Percentiles rank a stretch among this genome's conserved stretches.
Conservation (phyloP, 306 rosid species). For the Benincasa hispida region DNA sequence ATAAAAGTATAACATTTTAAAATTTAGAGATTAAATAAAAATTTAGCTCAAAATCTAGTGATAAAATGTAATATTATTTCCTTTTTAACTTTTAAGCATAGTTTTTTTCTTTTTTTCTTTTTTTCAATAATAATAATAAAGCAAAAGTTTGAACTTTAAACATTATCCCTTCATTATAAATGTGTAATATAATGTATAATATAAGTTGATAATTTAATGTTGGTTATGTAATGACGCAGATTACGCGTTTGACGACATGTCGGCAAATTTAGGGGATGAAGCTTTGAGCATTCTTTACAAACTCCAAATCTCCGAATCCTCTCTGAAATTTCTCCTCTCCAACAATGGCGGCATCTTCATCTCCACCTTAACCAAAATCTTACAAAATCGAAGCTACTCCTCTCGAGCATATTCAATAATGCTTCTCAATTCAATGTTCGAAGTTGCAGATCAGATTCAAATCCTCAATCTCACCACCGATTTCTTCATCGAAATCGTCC, state of each 20-base stretch:
- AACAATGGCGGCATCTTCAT: slow-evolving; percentile 11
- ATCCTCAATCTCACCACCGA: slow-evolving; percentile 22
- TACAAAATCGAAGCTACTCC: slow-evolving; percentile 11
- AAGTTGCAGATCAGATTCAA: slow-evolving; percentile 5
- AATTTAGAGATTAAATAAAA: too few species aligned
- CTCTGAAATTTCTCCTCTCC: neutral
- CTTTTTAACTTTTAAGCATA: too few species aligned
- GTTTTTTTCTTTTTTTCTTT: too few species aligned
- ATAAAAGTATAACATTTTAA: too few species aligned
- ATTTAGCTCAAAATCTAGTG: too few species aligned
- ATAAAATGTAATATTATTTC: too few species aligned
- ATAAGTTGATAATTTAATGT: too few species aligned
- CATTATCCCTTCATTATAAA: too few species aligned
- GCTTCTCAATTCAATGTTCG: slow-evolving; percentile 23
- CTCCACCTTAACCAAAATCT: slow-evolving; percentile 34
- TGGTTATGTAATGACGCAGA: neutral
- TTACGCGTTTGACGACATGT: neutral
- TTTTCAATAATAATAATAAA: too few species aligned
- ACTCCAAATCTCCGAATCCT: neutral
- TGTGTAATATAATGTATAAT: neutral
- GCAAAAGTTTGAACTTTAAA: too few species aligned
- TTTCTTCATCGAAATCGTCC: slow-evolving; percentile 24
- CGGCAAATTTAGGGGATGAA: neutral
- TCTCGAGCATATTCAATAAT: slow-evolving; percentile 19
- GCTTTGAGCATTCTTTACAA: neutral